Base-by-base conservation (phyloP, 179 eudicot species). In the Sideroxylon spinosum region DNA sequence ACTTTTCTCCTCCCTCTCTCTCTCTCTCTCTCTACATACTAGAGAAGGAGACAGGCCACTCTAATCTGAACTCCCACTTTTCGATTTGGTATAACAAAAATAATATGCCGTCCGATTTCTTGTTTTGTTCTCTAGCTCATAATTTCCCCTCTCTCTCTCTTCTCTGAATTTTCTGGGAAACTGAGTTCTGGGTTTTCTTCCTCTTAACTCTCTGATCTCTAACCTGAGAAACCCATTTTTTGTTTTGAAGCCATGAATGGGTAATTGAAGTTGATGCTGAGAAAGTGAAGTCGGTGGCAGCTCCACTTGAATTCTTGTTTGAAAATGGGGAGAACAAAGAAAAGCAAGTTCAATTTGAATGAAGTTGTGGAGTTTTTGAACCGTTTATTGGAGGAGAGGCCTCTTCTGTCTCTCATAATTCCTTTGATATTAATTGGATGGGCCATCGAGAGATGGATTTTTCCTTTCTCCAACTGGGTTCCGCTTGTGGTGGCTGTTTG, bases 401-500 rank as follows among this genome's bases (percentile, higher is more conserved):
- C 97, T 63, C 69, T 88, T 56, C 83, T 88, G 62, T 84, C 90
- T 60, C 52, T 87, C 32, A 77, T 88, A 55, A 74, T 93, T 53
- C 92, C 93, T 78, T 75, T 95, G 79, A 44, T 95, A 55, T 77
- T 89, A 65, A 65, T 86, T 76, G 71, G 88, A 48, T 95, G 98
- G 98, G 88, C 73, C 10, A 55, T 95, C 73, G 99, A 93, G 86
- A 91, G 79, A 78, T 95, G 98, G 97, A 75, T 91, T 82, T 86
- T 95, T 72, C 81, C 88, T 65, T 53, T 93, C 57, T 85, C 93
- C 65, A 88, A 81, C 79, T 95, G 97, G 97, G 90, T 90, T 82
- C 92, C 92, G 78, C 91, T 93, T 81, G 87, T 55, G 72, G 76
- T 91, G 71, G 91, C 94, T 61, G 89, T 95, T 26, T 91, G 92